These are phyloP conservation scores for Penicillium sp. DNA, from an alignment of 2,329 filamentous ascomycete species.

Conservation along the genomic window DNA sequence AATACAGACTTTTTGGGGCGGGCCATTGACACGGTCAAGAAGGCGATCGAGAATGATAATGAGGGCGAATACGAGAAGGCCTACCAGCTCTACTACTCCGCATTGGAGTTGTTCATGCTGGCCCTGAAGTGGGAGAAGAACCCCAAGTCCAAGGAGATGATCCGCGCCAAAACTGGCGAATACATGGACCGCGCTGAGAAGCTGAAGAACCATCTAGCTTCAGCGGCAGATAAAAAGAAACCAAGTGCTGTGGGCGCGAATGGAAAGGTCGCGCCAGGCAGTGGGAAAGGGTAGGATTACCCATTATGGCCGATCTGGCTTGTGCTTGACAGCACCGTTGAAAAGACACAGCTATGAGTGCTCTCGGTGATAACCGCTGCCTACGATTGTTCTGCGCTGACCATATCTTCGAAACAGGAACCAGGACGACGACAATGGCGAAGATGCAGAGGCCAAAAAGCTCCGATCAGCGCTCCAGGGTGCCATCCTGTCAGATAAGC, in stretches of 20 bases:
- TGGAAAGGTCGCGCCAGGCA: slow-evolving; percentile 52
- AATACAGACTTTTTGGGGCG: slow-evolving; percentile 96
- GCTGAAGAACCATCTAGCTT: slow-evolving; percentile 84
- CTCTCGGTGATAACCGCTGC: slow-evolving; percentile 5
- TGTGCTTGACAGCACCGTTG: neutral
- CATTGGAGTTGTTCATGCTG: slow-evolving; percentile 97
- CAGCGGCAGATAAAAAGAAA: slow-evolving; percentile 56
- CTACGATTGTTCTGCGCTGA: slow-evolving; percentile 6
- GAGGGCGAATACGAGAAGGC: slow-evolving; percentile 96
- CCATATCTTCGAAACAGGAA: slow-evolving; percentile 33
- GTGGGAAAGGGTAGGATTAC: slow-evolving; percentile 56
- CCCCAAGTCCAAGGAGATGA: slow-evolving; percentile 94
- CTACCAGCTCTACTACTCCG: slow-evolving; percentile 92
- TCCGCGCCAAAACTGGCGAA: slow-evolving; percentile 88
- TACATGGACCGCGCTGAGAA: slow-evolving; percentile 99
- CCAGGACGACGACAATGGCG: slow-evolving; percentile 62
- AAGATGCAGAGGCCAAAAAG: slow-evolving; percentile 94
- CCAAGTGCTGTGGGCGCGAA: slow-evolving; percentile 55
- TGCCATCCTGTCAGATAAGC: slow-evolving; percentile 91
- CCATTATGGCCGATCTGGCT: neutral
- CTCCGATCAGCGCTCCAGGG: slow-evolving; percentile 85
- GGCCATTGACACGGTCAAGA: slow-evolving; percentile 95
- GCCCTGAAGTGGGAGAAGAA: slow-evolving; percentile 99
- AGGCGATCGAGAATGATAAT: slow-evolving; percentile 95
- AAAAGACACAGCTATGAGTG: neutral